Evolutionary conservation across 1,284 basidiomycete species (phyloP), one percentile per base, ranked within the genome.

Genomic region (Fomitopsis schrenkii): DNA sequence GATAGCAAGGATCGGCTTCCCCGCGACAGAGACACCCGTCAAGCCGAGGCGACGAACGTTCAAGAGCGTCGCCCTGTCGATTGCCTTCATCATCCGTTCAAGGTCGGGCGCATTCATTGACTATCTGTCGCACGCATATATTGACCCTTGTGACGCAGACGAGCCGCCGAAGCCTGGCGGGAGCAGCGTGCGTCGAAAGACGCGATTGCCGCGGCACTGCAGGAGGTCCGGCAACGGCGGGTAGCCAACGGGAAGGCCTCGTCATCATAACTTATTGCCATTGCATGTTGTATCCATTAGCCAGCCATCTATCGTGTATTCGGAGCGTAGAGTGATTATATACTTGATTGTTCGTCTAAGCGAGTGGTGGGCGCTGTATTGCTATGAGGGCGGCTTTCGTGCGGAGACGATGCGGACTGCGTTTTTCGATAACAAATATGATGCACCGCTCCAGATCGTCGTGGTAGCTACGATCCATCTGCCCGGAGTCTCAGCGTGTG

Each of bases 381-480:
- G 46, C 58, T 52, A 54, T 54, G 69, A 36, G 9, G 66, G 67
- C 2, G 64, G 59, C 8, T 61, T 62, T 59, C 62, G 66, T 17
- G 64, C 33, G 2, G 67, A 63, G 19, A 74, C 55, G 38, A 74
- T 65, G 33, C 70, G 68, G 42, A 74, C 70, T 19, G 71, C 71
- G 33, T 70, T 67, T 58, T 68, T 71, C 0, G 70, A 62, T 66
- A 93, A 92, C 1, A 97, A 70, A 70, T 98, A 98, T 28, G 94
- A 94, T 55, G 95, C 68, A 1, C 97, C 97, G 66, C 94, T 97
- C 88, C 90, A 94, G 33, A 98, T 79, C 0, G 97, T 98, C 4
- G 97, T 98, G 2, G 83, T 83, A 0, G 90, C 95, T 0, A 97
- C 95, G 1, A 89, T 80, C 83, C 84, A 91, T 73, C 95, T 97